Base-by-base conservation (phyloP, 495 filamentous ascomycete genomes). In the Aspergillus baeticus region DNA sequence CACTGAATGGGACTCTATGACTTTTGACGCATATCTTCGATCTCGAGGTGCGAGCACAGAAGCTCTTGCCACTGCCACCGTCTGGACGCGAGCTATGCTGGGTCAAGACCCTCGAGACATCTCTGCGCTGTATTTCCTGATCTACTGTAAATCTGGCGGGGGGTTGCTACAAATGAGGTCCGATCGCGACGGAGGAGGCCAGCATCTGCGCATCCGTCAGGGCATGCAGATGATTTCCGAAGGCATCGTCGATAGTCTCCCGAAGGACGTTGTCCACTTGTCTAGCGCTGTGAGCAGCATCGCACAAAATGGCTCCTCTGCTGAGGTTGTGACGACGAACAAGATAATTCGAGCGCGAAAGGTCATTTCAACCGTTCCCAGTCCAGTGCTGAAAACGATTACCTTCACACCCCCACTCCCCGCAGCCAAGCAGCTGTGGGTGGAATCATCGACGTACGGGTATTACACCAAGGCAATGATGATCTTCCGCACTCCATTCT, bases 61-160 rank as follows among this genome's bases (percentile, higher is more conserved):
- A 15, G 68, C 63, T 8, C 29, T 67, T n/a, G 62, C 55, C 36
- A 69, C 57, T 13, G 69, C 67, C 2, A 63, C 63, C 8, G 63
- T 76, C 26, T 76, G 77, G 62, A 63, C 68, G 1, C 67, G 68
- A 4, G 76, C 68, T 2, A 77, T 82, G 67, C 66, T 80, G 2
- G 77, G 79, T 11, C 56, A 71, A 13, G 72, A 77, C 18, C 63
- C 75, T 2, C 38, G 31, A 0, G 74, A 82, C 10, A 53, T 83
- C 20, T 74, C 68, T 43, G 72, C 74, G 5, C 54, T 77, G 0
- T 83, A 64, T 51, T 75, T 81, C 58, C 61, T 84, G n/a, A 69
- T 76, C 42, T 80, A 82, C 62, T 74, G 72, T 66, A 70, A 70
- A 52, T 69, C 67, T 26, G 73, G 73, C 3, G 70, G 70, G 1